Percentiles rank a stretch among this genome's conserved stretches.
These are phyloP conservation scores for Cucumis cinereus DNA, from an alignment of 306 rosid genomes.

Conservation along the genomic window DNA sequence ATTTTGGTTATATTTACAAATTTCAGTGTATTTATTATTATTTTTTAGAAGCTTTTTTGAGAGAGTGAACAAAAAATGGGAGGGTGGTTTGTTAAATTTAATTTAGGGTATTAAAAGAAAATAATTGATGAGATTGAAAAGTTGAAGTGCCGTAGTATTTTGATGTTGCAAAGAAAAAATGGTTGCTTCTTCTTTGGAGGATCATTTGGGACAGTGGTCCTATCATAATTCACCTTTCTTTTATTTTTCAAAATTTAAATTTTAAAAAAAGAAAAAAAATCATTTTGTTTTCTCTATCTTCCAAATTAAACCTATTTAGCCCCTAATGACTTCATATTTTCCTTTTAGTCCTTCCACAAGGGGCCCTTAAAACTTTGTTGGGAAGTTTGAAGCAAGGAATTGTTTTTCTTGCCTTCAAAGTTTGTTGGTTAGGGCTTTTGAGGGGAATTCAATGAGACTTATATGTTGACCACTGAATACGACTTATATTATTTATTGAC, in stretches of 20 bases:
- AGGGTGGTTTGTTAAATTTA: not conserved
- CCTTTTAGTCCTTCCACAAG: not conserved
- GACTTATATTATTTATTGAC: not conserved
- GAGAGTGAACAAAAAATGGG: not conserved
- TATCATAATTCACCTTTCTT: not conserved
- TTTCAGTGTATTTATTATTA: too few species aligned
- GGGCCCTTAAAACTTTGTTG: not conserved
- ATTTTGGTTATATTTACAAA: too few species aligned
- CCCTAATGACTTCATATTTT: not conserved
- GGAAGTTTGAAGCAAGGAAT: not conserved
- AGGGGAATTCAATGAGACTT: not conserved
- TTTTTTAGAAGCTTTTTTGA: not conserved
- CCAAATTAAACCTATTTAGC: not conserved
- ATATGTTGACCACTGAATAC: not conserved
- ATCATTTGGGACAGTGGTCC: slow-evolving; percentile 4
- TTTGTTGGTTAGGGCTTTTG: not conserved
- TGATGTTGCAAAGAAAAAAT: not conserved
- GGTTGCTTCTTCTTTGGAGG: slow-evolving; percentile 1
- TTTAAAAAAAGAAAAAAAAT: too few species aligned
- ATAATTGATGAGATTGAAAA: slow-evolving; percentile 4
- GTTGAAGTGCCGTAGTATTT: not conserved
- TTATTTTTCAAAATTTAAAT: too few species aligned
- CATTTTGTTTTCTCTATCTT: not conserved
- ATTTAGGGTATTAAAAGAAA: not conserved
- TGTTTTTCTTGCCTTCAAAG: not conserved